A percentile compares a stretch with the other conserved stretches of the same genome.
These are phyloP conservation scores for Aspergillus sp. DNA, from an alignment of 2,329 filamentous ascomycete species.

Conservation along the genomic window DNA sequence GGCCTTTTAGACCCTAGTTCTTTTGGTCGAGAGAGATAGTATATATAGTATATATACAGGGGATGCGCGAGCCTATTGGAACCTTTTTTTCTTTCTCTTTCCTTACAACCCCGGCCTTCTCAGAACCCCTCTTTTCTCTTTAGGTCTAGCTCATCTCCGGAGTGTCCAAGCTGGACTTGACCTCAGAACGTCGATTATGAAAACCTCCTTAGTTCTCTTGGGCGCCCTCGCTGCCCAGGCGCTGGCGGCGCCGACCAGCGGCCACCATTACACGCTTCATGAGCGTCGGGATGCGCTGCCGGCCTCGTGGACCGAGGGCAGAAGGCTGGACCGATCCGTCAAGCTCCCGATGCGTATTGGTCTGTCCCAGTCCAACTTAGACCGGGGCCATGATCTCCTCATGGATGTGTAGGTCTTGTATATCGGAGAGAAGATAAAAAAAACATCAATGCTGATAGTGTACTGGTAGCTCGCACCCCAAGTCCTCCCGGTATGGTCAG, in stretches of 20 bases:
- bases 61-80: not conserved
- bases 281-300: constrained; percentile 24
- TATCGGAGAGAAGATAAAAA: too few species aligned
- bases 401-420: constrained; percentile 32
- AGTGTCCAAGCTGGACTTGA: not conserved
- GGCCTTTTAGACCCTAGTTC: too few species aligned
- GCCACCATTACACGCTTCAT: constrained; percentile 20
- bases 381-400: constrained; percentile 36
- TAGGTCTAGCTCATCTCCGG: not conserved
- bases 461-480: constrained; percentile 31
- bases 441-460: too few species aligned
- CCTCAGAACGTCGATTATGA: constrained; percentile 12
- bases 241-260: constrained; percentile 14
- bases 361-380: constrained; percentile 39
- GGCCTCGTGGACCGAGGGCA: constrained; percentile 19
- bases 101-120: not conserved
- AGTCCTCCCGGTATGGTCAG: constrained; percentile 35
- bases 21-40: too few species aligned
- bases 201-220: constrained; percentile 15
- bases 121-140: too few species aligned
- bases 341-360: constrained; percentile 41
- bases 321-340: constrained; percentile 23
- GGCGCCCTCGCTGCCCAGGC: constrained; percentile 10
- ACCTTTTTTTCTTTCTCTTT: not conserved
- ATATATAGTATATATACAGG: not conserved